These are phyloP conservation scores for Pythium dissimile DNA, from an alignment of 352 stramenopile genomes.

Conservation along the genomic window DNA sequence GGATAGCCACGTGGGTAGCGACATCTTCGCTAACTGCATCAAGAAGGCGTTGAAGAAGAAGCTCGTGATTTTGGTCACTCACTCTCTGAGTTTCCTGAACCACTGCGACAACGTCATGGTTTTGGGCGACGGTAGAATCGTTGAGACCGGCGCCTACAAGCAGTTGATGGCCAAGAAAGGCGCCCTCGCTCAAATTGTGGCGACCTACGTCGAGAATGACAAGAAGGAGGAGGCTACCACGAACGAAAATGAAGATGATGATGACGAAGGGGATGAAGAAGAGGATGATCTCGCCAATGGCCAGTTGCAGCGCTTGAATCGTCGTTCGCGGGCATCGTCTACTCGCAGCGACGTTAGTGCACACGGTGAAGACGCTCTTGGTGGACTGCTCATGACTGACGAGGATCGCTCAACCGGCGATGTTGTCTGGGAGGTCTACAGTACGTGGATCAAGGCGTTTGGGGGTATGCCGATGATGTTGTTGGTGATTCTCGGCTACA, in stretches of 20 bases:
- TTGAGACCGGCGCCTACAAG: slow-evolving; percentile 58
- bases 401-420: slow-evolving; percentile 75
- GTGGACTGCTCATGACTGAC: slow-evolving; percentile 55
- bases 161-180: slow-evolving; percentile 51
- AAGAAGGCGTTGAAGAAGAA: slow-evolving; percentile 74
- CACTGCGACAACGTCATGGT: slow-evolving; percentile 58
- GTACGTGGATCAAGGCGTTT: slow-evolving; percentile 63
- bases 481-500: slow-evolving; percentile 51
- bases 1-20: slow-evolving; percentile 94
- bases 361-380: slow-evolving; percentile 17
- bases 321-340: slow-evolving; percentile 52
- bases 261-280: slow-evolving; percentile 38
- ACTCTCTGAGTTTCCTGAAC: slow-evolving; percentile 82
- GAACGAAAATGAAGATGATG: slow-evolving; percentile 21
- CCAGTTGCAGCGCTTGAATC: slow-evolving; percentile 21
- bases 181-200: slow-evolving; percentile 56
- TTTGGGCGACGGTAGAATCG: slow-evolving; percentile 53
- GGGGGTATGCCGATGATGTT: slow-evolving; percentile 45
- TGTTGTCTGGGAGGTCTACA: slow-evolving; percentile 63
- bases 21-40: slow-evolving; percentile 95
- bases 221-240: slow-evolving; percentile 38
- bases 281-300: slow-evolving; percentile 20
- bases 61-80: slow-evolving; percentile 93
- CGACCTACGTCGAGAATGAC: slow-evolving; percentile 61
- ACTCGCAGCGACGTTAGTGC: slow-evolving; percentile 48